Evolutionary conservation across 495 filamentous ascomycete genomes (phyloP).

Genomic region (Penicillium manginii): DNA sequence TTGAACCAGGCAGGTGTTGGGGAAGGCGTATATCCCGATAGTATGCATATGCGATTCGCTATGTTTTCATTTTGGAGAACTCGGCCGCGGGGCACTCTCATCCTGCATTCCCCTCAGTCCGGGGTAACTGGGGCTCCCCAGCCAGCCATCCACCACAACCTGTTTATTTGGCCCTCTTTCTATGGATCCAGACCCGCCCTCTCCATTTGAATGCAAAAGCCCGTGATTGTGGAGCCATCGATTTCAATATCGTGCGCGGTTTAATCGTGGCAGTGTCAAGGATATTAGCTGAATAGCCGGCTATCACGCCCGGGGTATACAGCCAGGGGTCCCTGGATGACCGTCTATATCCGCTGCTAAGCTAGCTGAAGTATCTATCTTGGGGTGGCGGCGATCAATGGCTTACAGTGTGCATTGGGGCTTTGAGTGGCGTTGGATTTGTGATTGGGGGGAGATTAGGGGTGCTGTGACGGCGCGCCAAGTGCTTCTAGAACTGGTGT

Average conservation of each 20-base stretch:
- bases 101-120: background rate
- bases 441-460: slow-evolving; percentile 6
- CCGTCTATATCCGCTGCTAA: slow-evolving; percentile 18
- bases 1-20: background rate
- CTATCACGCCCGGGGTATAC: background rate
- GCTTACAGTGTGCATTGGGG: slow-evolving; percentile 1
- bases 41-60: background rate
- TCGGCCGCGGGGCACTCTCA: background rate
- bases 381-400: background rate
- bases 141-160: no score
- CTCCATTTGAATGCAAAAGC: background rate
- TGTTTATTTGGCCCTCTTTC: no score
- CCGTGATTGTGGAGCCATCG: background rate
- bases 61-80: slow-evolving; percentile 1
- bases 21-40: background rate
- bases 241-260: background rate
- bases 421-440: background rate
- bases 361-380: slow-evolving; percentile 3
- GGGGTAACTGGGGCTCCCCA: background rate
- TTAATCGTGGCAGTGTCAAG: background rate
- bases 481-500: background rate
- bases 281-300: slow-evolving; percentile 6
- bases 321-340: background rate
- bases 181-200: background rate
- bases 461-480: background rate